Base-by-base conservation (phyloP, 2,329 filamentous ascomycete species). In the Stagonosporopsis tanaceti region DNA sequence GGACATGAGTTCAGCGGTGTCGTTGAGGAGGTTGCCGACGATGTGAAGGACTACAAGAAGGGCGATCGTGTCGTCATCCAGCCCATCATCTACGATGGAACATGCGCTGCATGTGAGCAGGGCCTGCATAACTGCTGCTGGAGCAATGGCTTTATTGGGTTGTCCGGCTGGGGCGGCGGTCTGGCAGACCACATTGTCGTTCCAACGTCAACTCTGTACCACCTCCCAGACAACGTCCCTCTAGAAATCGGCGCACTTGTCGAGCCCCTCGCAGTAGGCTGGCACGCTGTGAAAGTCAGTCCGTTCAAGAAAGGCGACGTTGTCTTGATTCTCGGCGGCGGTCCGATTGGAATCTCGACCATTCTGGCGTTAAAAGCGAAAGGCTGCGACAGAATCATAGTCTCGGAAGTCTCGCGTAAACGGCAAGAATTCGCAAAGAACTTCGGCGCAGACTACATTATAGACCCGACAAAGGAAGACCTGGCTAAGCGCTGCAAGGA, bases 71-170 rank as follows among this genome's bases (percentile, higher is more conserved):
- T 84, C 2, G 78, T 74, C 39, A 75, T 84, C 1, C 79, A 84
- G 61, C 83, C 83, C 8, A 85, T 83, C 68, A 84, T 85, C 44
- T 85, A 84, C 67, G 82, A 84, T 52, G 79, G 78, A 7, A 80
- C 79, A 12, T 85, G 83, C 64, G 77, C 77, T 11, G 79, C 82
- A 6, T 86, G 84, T 63, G 74, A 78, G 54, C 78, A 81, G n/a
- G 81, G 81, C 0, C 68, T 81, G 20, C 79, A 83, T 52, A 85
- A 85, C 55, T 84, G 82, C 71, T 85, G 83, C 62, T 81, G 82
- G 68, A 80, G 78, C 44, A 83, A 82, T 57, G 82, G 82, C 2
- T 85, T 84, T 65, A 74, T 84, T 6, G 82, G 82, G 1, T 64
- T 85, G 17, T 82, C 79, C 40, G 82, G 80, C 32, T 84, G 81